Percentiles rank a stretch among this genome's conserved stretches.
Conservation (phyloP, 1,284 basidiomycete species). For the Naganishia sp. region DNA sequence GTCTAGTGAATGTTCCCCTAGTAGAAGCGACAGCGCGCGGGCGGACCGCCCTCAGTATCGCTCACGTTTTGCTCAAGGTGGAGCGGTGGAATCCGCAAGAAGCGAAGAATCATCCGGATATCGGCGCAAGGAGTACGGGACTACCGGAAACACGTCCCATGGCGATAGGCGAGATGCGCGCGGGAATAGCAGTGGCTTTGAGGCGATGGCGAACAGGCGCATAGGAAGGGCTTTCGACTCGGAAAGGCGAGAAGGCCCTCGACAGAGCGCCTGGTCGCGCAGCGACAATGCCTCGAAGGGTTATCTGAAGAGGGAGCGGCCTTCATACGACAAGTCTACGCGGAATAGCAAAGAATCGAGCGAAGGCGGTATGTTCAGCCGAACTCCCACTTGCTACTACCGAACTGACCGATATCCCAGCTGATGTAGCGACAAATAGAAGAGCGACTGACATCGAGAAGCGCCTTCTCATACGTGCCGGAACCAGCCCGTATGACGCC, state of each 20-base stretch:
- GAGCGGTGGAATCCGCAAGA: too few species aligned
- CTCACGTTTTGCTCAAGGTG: too few species aligned
- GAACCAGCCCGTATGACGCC: slow-evolving; percentile 21
- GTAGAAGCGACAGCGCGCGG: too few species aligned
- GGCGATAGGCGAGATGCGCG: too few species aligned
- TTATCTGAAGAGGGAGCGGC: not conserved
- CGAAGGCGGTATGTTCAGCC: not conserved
- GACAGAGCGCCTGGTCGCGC: too few species aligned
- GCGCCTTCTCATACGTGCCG: slow-evolving; percentile 19
- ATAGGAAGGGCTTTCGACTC: not conserved
- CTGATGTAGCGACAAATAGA: not conserved
- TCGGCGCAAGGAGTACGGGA: too few species aligned
- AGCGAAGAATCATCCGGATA: too few species aligned
- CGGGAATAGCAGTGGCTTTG: too few species aligned
- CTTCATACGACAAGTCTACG: not conserved
- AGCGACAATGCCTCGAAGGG: not conserved
- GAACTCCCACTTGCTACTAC: not conserved
- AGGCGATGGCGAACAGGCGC: not conserved
- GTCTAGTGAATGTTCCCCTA: too few species aligned
- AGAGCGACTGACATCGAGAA: slow-evolving; percentile 5
- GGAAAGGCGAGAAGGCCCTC: not conserved
- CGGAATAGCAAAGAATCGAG: not conserved
- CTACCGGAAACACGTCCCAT: too few species aligned
- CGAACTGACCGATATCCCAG: not conserved
- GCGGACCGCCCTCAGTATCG: too few species aligned